These are phyloP conservation scores for Penicillium goetzii DNA, from an alignment of 495 filamentous ascomycete genomes.

Conservation along the genomic window DNA sequence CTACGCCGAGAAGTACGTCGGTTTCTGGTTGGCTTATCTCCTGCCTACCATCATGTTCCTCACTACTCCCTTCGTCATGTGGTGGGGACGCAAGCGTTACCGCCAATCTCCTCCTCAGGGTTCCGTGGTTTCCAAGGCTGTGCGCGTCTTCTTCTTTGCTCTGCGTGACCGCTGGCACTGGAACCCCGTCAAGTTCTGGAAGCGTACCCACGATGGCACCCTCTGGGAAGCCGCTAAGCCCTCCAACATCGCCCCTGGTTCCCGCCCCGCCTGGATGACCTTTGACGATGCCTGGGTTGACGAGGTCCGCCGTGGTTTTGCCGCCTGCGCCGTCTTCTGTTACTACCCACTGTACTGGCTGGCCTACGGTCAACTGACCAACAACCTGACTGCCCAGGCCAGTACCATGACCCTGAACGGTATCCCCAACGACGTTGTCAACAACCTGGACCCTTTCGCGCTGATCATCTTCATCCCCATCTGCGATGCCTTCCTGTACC, in stretches of 20 bases:
- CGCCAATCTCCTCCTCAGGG: slow-evolving; percentile 61
- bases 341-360: slow-evolving; percentile 71
- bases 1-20: slow-evolving; percentile 74
- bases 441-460: slow-evolving; percentile 71
- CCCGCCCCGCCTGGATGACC: slow-evolving; percentile 64
- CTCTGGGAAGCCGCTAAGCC: slow-evolving; percentile 71
- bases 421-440: slow-evolving; percentile 69
- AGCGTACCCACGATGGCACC: slow-evolving; percentile 48
- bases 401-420: slow-evolving; percentile 54
- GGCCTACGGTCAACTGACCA: slow-evolving; percentile 59
- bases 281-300: slow-evolving; percentile 77
- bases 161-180: slow-evolving; percentile 64
- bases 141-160: slow-evolving; percentile 56
- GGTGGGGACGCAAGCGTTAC: slow-evolving; percentile 63
- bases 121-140: slow-evolving; percentile 61
- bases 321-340: slow-evolving; percentile 68
- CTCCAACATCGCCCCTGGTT: slow-evolving; percentile 48
- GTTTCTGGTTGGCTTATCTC: slow-evolving; percentile 72
- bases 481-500: slow-evolving; percentile 68
- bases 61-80: slow-evolving; percentile 63
- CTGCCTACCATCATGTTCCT: slow-evolving; percentile 63
- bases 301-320: slow-evolving; percentile 67
- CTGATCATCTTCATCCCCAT: slow-evolving; percentile 73
- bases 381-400: slow-evolving; percentile 65
- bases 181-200: slow-evolving; percentile 51